Evolutionary conservation across 352 stramenopile species (phyloP), one percentile per base, ranked within the genome.

Genomic region (Phytophthora citrophthora): DNA sequence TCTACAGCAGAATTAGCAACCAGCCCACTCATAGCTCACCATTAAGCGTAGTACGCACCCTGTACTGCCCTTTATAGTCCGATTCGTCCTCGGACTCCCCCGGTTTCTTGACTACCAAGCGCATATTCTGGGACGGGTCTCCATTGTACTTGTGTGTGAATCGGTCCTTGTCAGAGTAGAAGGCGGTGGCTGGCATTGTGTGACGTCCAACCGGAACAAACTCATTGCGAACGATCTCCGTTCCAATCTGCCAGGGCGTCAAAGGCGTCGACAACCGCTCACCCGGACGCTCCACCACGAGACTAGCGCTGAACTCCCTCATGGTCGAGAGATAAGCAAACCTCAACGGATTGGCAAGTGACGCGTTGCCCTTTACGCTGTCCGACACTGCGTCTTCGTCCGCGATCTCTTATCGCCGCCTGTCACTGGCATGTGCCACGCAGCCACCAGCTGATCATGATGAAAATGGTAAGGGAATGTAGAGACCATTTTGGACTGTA

Each of bases 11-110:
- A 63, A 20, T 38, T 13, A 6, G 34, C 24, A 39, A 20, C 26
- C 26, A 39, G 16, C 31, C 16, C 20, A 53, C 38, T 4, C 45
- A 10, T 5, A 61, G 23, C 24, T 61, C 20, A 15, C 24, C 2
- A 16, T 15, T 9, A 10, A 54, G 48, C 5, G 47, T 12, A 38
- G 5, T n/a, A 74, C 77, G 26, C 62, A 77, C 72, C 56, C 61
- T 61, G 47, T 78, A 72, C 40, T 80, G 68, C 32, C 80, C 78
- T 58, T 83, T 73, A 56, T 82, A 76, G 72, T 82, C 59, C 16
- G 66, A 49, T 49, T 61, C 48, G 12, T 61, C 59, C 39, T 80
- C 61, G 13, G 34, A 46, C 32, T 71, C 48, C 24, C 49, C 23
- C 10, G 69, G 39, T 23, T 78, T 79, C 61, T 85, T 78, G 32